A percentile compares a stretch with the other conserved stretches of the same genome.
These are phyloP conservation scores for Tuber aestivum DNA, from an alignment of 495 filamentous ascomycete species.

Conservation along the genomic window DNA sequence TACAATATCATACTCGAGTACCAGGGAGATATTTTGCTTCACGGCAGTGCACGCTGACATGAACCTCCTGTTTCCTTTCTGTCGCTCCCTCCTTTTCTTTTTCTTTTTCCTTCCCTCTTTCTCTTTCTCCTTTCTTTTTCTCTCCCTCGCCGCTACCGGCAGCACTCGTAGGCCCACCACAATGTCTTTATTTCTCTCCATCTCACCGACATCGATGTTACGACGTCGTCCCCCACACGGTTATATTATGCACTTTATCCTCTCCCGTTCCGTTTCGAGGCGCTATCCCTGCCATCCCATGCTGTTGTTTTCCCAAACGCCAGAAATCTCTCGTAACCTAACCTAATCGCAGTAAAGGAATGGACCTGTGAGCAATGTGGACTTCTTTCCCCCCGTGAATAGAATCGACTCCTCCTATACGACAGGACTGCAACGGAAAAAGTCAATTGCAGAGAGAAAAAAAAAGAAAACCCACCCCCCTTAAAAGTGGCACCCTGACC, in stretches of 20 bases:
- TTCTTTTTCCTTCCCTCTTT: background rate
- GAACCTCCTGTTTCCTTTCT: slow-evolving; percentile 2
- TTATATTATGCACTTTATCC: background rate
- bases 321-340: background rate
- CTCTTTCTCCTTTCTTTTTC: background rate
- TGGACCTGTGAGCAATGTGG: background rate
- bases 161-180: background rate
- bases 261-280: background rate
- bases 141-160: background rate
- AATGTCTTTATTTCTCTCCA: background rate
- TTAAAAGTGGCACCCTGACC: background rate
- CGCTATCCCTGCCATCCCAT: background rate
- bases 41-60: slow-evolving; percentile 1
- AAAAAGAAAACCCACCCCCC: background rate
- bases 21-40: background rate
- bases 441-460: background rate
- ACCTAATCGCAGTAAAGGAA: background rate
- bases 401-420: no score
- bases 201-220: background rate
- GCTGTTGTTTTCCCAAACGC: background rate
- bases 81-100: background rate
- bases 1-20: no score
- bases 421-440: no score
- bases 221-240: background rate
- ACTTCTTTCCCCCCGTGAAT: background rate